Conservation (phyloP, 2,329 filamentous ascomycete genomes). For the Fulvia fulva region DNA sequence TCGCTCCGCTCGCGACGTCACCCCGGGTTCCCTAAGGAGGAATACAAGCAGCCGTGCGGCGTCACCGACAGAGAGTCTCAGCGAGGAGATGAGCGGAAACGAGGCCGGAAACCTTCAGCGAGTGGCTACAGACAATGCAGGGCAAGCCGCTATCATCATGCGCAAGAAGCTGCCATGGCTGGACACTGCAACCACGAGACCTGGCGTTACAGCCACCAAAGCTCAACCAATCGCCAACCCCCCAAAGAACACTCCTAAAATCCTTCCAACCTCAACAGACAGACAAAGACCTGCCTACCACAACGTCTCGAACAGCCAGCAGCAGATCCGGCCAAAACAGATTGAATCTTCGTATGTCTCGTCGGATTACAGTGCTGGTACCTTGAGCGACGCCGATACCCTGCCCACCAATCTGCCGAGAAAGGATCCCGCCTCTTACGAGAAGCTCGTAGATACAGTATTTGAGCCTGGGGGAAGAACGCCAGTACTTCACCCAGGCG, state of each 20-base stretch:
- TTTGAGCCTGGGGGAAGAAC: not conserved
- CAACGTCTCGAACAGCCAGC: not conserved
- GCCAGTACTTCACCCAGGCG: not conserved
- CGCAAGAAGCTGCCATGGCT: constrained; percentile 30
- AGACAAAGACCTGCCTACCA: not conserved
- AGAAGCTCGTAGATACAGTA: constrained; percentile 12
- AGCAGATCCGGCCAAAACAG: not conserved
- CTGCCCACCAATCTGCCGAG: constrained; percentile 10
- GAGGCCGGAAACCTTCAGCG: not conserved
- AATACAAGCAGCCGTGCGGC: not conserved
- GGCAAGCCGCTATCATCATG: not conserved
- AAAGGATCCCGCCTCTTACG: constrained; percentile 24
- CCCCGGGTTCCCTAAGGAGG: not conserved
- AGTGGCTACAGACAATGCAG: not conserved
- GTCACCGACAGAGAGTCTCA: not conserved
- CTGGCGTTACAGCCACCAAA: not conserved
- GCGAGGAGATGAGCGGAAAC: not conserved
- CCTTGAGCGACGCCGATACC: constrained; percentile 6
- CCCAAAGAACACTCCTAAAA: constrained; percentile 4
- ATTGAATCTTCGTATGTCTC: constrained; percentile 14
- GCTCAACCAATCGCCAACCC: not conserved
- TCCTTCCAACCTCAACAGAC: not conserved
- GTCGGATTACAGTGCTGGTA: constrained; percentile 27
- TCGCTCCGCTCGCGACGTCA: not conserved
- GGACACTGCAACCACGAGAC: constrained; percentile 2